phyloP scores from a whole-genome alignment of 352 stramenopile genomes.

The Aphanomyces cochlioides region DNA sequence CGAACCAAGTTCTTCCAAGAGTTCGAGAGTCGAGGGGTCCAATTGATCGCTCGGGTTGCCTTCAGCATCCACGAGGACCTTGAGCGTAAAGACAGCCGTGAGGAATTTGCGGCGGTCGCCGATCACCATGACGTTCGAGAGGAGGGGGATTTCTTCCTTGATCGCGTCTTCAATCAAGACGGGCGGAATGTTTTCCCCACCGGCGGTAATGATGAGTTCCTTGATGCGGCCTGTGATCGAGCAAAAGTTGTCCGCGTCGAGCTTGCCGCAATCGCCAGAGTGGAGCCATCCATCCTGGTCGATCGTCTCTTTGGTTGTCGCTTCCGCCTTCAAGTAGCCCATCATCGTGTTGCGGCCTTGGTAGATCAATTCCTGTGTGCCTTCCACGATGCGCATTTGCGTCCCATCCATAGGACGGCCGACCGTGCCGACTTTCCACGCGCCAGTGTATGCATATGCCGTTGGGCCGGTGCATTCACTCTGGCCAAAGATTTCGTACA shows the following conservation, averaged over 20 bases:
- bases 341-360: constrained; percentile 58
- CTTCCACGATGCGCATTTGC: constrained; percentile 36
- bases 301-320: constrained; percentile 51
- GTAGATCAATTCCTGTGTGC: constrained; percentile 42
- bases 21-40: constrained; percentile 38
- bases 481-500: constrained; percentile 60
- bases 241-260: constrained; percentile 57
- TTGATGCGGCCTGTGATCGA: constrained; percentile 74
- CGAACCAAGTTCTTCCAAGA: constrained; percentile 41
- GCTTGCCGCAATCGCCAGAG: constrained; percentile 53
- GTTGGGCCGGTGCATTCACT: constrained; percentile 53
- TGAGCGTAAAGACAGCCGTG: constrained; percentile 49
- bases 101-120: constrained; percentile 65
- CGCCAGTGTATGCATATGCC: constrained; percentile 34
- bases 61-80: constrained; percentile 35
- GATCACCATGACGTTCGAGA: constrained; percentile 61
- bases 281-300: constrained; percentile 70
- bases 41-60: constrained; percentile 42
- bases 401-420: constrained; percentile 37
- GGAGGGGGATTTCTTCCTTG: constrained; percentile 42
- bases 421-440: constrained; percentile 46
- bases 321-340: constrained; percentile 59
- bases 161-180: constrained; percentile 54
- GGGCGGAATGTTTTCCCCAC: constrained; percentile 73
- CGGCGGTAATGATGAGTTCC: constrained; percentile 73